These are phyloP conservation scores for Nicotiana sylvestris DNA, from an alignment of 257 asterid species.

Conservation along the genomic window DNA sequence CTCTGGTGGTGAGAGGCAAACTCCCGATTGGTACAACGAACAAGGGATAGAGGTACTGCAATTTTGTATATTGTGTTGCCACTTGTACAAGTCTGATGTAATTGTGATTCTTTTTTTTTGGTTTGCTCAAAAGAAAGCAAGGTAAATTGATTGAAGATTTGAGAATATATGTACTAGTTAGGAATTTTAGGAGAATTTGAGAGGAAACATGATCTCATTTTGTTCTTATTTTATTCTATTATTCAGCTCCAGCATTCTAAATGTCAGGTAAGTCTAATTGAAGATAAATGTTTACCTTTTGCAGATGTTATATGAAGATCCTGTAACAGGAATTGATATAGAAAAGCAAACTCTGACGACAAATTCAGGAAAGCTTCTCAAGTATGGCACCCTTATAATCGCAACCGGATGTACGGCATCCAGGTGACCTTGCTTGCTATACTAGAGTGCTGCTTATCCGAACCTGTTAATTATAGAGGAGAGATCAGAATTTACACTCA, in stretches of 20 bases:
- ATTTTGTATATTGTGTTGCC: background rate
- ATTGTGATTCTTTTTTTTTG: background rate
- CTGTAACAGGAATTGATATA: slow-evolving; percentile 34
- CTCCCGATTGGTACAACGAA: slow-evolving; percentile 98
- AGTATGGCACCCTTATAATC: slow-evolving; percentile 45
- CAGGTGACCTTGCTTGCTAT: slow-evolving; percentile 22
- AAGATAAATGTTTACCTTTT: background rate
- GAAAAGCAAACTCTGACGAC: slow-evolving; percentile 44
- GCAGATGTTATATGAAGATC: slow-evolving; percentile 46
- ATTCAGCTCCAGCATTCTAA: background rate
- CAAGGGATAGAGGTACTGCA: slow-evolving; percentile 85
- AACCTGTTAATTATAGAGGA: background rate
- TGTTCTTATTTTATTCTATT: background rate
- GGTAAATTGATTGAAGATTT: background rate
- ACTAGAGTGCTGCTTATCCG: background rate
- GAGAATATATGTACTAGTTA: background rate
- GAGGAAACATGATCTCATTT: background rate
- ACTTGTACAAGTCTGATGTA: background rate
- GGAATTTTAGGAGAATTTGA: background rate
- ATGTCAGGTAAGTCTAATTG: background rate
- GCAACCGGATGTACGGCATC: slow-evolving; percentile 47
- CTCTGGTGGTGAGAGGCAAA: slow-evolving; percentile 87
- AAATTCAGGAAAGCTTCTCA: slow-evolving; percentile 43
- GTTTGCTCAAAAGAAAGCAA: background rate
- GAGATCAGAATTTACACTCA: background rate